Percentiles rank a stretch among this genome's conserved stretches.
Evolutionary conservation across 345 rosid species (phyloP).

Genomic region (Dipteronia dyeriana): DNA sequence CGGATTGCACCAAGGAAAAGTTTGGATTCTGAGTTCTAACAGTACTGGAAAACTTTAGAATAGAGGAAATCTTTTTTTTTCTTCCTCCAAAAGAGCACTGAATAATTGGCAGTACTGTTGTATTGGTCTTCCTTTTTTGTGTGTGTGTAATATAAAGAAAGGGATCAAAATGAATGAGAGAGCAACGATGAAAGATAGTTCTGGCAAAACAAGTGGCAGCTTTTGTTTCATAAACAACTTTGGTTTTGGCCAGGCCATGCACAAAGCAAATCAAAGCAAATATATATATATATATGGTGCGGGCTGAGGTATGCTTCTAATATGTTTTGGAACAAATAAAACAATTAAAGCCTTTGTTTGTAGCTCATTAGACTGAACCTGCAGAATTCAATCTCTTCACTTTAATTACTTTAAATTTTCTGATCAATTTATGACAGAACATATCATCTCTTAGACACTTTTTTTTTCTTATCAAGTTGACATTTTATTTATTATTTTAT

Average conservation of each 20-base stretch:
- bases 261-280: conserved; percentile 12
- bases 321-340: no score
- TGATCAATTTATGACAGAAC: neutral
- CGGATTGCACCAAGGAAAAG: neutral
- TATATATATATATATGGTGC: neutral
- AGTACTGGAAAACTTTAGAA: no score
- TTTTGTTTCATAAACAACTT: conserved; percentile 14
- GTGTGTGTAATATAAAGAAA: no score
- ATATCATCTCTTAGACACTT: neutral
- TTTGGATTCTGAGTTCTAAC: no score
- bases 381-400: conserved; percentile 9
- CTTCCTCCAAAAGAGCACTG: neutral
- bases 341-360: no score
- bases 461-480: neutral
- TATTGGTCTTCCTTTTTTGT: conserved; percentile 1
- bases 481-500: neutral
- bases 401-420: neutral
- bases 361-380: conserved; percentile 19
- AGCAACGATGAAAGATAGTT: neutral
- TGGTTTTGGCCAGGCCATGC: conserved; percentile 9
- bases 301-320: neutral
- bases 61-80: no score
- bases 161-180: conserved; percentile 8
- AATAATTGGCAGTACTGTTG: neutral
- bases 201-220: conserved; percentile 16